These are phyloP conservation scores for Salix caprea DNA, from an alignment of 345 rosid species.

Conservation along the genomic window DNA sequence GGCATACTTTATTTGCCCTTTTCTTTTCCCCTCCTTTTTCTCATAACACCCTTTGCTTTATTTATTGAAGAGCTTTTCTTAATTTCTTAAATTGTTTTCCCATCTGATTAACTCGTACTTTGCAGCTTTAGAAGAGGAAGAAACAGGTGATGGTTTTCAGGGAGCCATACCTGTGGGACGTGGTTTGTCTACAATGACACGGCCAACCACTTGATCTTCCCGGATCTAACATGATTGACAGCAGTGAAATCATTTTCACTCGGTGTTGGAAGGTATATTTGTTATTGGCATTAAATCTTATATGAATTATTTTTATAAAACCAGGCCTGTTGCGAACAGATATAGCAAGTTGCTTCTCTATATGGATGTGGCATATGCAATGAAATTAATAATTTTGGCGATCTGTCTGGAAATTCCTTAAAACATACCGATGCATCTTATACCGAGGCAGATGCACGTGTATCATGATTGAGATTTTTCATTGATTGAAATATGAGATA, in stretches of 20 bases:
- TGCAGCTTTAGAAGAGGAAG: slow-evolving; percentile 63
- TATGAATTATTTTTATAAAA: neutral
- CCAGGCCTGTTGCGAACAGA: neutral
- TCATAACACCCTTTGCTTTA: neutral
- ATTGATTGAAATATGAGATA: neutral
- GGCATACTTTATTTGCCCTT: too few relatives aligned
- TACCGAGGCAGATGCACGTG: neutral
- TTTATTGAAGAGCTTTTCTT: neutral
- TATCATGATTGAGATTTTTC: neutral
- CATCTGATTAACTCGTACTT: neutral
- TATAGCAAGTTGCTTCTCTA: neutral
- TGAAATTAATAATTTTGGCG: neutral
- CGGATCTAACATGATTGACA: neutral
- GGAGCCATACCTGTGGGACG: slow-evolving; percentile 76
- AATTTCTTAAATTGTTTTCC: neutral
- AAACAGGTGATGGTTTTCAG: slow-evolving; percentile 48
- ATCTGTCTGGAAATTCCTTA: neutral
- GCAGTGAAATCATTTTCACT: neutral
- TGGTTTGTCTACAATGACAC: slow-evolving; percentile 82
- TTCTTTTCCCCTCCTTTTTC: neutral
- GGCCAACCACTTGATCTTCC: slow-evolving; percentile 68
- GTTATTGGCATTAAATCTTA: neutral
- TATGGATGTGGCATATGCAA: neutral
- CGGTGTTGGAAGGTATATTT: slow-evolving; percentile 4
- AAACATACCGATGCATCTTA: neutral